Base-by-base conservation (phyloP, 805 yeast species). In the Debaryomyces tyrocola region DNA sequence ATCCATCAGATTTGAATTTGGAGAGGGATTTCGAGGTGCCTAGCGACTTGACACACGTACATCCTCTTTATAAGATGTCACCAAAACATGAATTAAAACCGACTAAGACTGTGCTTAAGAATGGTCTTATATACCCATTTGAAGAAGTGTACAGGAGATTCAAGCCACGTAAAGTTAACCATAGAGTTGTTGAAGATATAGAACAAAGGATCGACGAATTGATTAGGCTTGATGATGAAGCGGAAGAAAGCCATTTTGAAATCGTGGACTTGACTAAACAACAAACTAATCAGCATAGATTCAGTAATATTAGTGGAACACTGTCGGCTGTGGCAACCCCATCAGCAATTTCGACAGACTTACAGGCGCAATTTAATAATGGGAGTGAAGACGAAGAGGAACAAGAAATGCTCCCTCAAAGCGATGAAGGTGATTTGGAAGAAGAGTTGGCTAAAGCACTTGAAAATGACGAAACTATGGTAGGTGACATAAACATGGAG, bases 71-170 rank as follows among this genome's bases (percentile, higher is more conserved):
- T 53, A 58, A 63, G 20, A 50, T 67, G 20, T 53, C 68, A 2
- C 62, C 61, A 18, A 57, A 62, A 39, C 49, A 56, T n/a, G 76
- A 58, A 73, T 77, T 48, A 61, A 74, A 40, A 70, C 79, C 56
- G 65, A 74, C 53, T 63, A 74, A 52, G 74, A 76, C 56, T 55
- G 82, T 63, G 58, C 80, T 74, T 55, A 82, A 79, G n/a, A 89
- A 87, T 63, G 99, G 99, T 6, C 62, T 94, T 15, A 81, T 94
- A 0, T 84, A 89, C 6, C 96, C 98, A 0, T 73, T 87, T 68
- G 79, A 80, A 56, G 83, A 85, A 53, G 86, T 85, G 2, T 74
- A 82, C 37, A 79, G 85, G 49, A 71, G 90, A 37, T 75, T 94
- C 49, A 84, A 87, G 59, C 83, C 89, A 41, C 79, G 85, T 44